These are phyloP conservation scores for Aegilops umbellulata DNA, from an alignment of 176 grass and related monocot genomes.

Conservation along the genomic window DNA sequence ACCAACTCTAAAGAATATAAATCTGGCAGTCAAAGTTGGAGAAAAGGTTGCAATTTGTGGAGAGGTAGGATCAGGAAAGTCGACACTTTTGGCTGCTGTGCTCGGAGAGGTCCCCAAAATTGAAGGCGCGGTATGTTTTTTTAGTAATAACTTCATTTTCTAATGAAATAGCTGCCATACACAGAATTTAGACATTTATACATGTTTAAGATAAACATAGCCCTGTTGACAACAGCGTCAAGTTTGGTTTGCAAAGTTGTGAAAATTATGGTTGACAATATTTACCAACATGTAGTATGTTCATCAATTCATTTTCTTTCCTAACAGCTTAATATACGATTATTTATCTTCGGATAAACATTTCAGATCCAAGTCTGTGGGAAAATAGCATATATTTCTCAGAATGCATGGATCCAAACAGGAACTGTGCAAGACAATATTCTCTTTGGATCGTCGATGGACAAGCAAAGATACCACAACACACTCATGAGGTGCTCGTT, in stretches of 20 bases:
- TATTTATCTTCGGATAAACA: neutral
- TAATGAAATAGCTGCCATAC: neutral
- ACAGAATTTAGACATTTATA: neutral
- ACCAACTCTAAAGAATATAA: slow-evolving; percentile 69
- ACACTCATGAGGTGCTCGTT: slow-evolving; percentile 74
- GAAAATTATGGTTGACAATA: neutral
- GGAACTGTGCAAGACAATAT: slow-evolving; percentile 91
- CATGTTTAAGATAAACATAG: neutral
- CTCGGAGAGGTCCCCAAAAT: slow-evolving; percentile 72
- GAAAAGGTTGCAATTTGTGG: slow-evolving; percentile 91
- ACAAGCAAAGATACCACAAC: slow-evolving; percentile 66
- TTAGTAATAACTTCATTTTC: neutral
- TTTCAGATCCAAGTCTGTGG: slow-evolving; percentile 78
- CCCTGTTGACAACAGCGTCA: neutral
- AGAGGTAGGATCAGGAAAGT: slow-evolving; percentile 93
- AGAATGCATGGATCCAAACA: slow-evolving; percentile 94
- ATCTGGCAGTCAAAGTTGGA: slow-evolving; percentile 55
- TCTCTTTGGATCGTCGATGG: slow-evolving; percentile 71
- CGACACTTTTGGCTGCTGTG: slow-evolving; percentile 75
- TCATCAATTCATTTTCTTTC: neutral
- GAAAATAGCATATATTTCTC: slow-evolving; percentile 83
- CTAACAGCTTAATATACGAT: neutral
- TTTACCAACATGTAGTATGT: neutral
- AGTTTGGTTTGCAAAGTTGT: neutral
- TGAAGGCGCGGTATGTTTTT: slow-evolving; percentile 56